phyloP scores from a whole-genome alignment of 2,329 filamentous ascomycete genomes.

The Diaporthe sp. region DNA sequence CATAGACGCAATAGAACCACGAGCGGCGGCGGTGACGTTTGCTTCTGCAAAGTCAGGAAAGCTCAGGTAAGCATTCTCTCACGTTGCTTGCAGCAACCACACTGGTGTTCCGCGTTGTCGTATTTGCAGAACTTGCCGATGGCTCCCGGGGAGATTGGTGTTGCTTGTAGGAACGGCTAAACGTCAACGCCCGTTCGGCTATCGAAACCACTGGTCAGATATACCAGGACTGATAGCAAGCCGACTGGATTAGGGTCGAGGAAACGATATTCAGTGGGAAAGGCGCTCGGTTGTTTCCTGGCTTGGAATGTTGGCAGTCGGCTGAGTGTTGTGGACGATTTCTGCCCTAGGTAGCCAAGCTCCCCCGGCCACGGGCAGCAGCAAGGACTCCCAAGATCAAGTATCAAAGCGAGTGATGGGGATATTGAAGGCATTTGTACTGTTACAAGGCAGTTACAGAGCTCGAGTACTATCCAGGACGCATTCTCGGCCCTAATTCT shows the following conservation, averaged over 20 bases:
- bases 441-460: neutral
- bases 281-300: too few species aligned
- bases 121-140: neutral
- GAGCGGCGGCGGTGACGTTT: neutral
- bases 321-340: neutral
- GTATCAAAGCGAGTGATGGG: neutral
- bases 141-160: neutral
- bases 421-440: neutral
- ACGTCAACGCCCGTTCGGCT: neutral
- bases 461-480: neutral
- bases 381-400: neutral
- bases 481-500: neutral
- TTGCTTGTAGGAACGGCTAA: neutral
- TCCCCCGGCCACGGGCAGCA: too few species aligned
- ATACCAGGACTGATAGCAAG: neutral
- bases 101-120: too few species aligned
- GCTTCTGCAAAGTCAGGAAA: too few species aligned
- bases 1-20: neutral
- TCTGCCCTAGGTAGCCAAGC: neutral
- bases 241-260: neutral
- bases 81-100: neutral
- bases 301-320: too few species aligned
- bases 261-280: neutral
- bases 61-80: rapidly evolving
- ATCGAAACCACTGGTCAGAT: neutral